phyloP scores from a whole-genome alignment of 768 basidiomycete species.

The Suillus weaverae region DNA sequence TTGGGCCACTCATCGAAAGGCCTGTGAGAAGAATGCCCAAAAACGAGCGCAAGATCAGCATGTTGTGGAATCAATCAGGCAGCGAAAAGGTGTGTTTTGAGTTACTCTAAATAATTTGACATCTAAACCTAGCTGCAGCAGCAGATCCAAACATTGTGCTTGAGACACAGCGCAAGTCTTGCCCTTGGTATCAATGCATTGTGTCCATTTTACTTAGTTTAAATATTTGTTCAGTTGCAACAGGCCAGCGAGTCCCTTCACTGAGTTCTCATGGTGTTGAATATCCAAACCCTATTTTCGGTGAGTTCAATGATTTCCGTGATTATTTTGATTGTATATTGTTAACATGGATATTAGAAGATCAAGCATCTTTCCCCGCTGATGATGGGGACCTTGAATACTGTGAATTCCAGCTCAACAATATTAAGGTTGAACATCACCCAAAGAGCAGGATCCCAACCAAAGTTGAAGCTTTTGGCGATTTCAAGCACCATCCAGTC shows the following conservation, averaged over 20 bases:
- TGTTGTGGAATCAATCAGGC: neutral
- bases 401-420: neutral
- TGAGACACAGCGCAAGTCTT: neutral
- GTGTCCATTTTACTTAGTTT: neutral
- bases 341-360: neutral
- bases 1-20: neutral
- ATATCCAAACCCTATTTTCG: neutral
- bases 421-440: neutral
- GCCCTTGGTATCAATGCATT: neutral
- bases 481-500: neutral
- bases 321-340: neutral
- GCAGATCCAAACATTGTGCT: neutral
- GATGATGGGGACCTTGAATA: neutral
- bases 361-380: neutral
- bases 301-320: neutral
- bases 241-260: no score
- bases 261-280: no score
- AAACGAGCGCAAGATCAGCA: neutral
- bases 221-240: neutral
- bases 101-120: no score
- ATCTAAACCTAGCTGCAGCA: neutral
- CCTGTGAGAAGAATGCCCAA: neutral
- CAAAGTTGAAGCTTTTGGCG: neutral
- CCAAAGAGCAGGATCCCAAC: neutral
- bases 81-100: neutral